Percentiles rank a stretch among this genome's conserved stretches.
Evolutionary conservation across 225 moss, liverwort and hornwort species (phyloP).

Genomic region (Rhytidiadelphus loreus): DNA sequence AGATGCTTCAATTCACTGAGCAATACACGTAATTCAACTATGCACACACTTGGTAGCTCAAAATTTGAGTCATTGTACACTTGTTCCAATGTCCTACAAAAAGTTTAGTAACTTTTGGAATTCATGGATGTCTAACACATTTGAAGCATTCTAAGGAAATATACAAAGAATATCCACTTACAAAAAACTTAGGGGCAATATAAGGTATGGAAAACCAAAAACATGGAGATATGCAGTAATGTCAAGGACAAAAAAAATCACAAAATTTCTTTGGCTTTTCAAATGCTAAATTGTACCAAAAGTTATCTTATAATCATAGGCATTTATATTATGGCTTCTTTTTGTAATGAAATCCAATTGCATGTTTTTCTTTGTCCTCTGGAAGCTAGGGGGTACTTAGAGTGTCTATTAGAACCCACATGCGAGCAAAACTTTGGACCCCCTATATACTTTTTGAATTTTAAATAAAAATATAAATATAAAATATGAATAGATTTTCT

Average conservation of each 20-base stretch:
- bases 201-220: neutral
- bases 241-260: no score
- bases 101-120: neutral
- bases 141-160: neutral
- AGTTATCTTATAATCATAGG: neutral
- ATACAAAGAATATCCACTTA: neutral
- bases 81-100: neutral
- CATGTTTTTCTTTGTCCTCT: no score
- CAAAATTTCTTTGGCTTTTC: neutral
- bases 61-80: neutral
- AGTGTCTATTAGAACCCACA: no score
- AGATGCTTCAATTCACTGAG: neutral
- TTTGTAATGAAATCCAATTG: neutral
- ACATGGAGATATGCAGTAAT: neutral
- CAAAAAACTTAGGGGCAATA: neutral
- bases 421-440: no score
- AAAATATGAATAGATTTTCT: no score
- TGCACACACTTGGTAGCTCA: neutral
- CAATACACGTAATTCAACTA: neutral
- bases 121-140: neutral
- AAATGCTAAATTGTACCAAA: neutral
- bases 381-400: no score
- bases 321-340: accelerated
- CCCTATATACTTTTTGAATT: no score
- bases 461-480: no score